Evolutionary conservation across 176 grass and related monocot genomes (phyloP), one percentile per base, ranked within the genome.

Genomic region (Coix lacrymajobi): DNA sequence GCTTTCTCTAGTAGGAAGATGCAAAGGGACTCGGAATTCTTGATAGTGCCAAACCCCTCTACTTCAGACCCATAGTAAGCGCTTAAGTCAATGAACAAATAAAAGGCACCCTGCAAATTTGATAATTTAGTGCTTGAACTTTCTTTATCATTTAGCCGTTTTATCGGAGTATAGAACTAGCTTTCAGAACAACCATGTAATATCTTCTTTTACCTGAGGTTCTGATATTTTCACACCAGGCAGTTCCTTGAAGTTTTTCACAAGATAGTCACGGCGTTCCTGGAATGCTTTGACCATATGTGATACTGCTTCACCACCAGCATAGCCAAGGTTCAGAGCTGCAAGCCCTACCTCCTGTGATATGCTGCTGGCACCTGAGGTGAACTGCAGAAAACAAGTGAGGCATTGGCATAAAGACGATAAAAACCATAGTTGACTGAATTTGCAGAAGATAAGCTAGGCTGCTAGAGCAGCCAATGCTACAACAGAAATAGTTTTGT

Each of bases 301-400:
- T 31, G 89, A 83, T 72, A 97, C 90, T 30, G 92, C 87, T 89
- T 94, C 92, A 74, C 94, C 94, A 22, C 92, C 94, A 1, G 89
- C 94, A 87, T 92, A 97, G 11, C 94, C 94, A 45, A 97, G 85
- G 81, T 88, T 92, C 62, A 97, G 83, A 76, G 88, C 94, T 70
- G 92, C 94, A 74, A 97, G 80, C 20, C 94, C 92, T 71, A 92
- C 94, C 87, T 94, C 94, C 81, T 97, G 92, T 6, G 94, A 97
- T 82, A 97, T 97, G 66, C 94, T 97, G 84, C 92, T 90, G 71
- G 94, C 94, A 24, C 94, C 92, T 11, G 94, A 97, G 39, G 94
- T 97, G 70, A 71, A 90, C 94, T 97, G 68, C 33, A 84, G 69
- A 67, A 84, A 66, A 88, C 5, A 66, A 4, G 4, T 12, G 25